These are phyloP conservation scores for Penicillium pancosmium DNA, from an alignment of 495 filamentous ascomycete genomes.

Conservation along the genomic window DNA sequence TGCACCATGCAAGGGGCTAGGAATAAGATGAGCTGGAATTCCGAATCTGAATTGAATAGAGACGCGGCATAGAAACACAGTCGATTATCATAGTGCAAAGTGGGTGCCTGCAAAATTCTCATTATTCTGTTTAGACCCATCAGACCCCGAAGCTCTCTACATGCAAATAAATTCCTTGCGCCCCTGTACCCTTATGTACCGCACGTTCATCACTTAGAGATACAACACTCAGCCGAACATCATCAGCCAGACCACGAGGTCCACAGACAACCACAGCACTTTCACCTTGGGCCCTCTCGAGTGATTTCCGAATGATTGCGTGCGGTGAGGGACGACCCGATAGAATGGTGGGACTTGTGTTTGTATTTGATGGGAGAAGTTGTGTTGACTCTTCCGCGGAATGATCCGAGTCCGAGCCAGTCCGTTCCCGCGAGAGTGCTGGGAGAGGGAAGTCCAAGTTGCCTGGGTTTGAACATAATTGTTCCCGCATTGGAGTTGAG, in stretches of 20 bases:
- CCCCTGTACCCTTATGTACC: constrained; percentile 12
- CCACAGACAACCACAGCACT: constrained; percentile 13
- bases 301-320: constrained; percentile 4
- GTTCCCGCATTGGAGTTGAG: too few species aligned
- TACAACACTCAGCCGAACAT: constrained; percentile 10
- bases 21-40: too few species aligned
- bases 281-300: constrained; percentile 7
- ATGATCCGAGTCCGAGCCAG: too few species aligned
- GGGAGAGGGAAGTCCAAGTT: too few species aligned
- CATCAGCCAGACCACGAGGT: constrained; percentile 7
- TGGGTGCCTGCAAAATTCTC: too few species aligned
- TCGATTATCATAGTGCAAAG: too few species aligned
- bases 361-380: not conserved
- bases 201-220: constrained; percentile 14
- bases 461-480: too few species aligned
- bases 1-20: too few species aligned
- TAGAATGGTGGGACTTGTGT: not conserved
- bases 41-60: too few species aligned
- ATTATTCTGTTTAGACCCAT: too few species aligned
- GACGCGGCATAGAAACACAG: too few species aligned
- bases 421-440: too few species aligned
- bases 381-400: not conserved
- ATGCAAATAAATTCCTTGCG: constrained; percentile 15
- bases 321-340: constrained; percentile 9
- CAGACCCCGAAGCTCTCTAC: constrained; percentile 6